Evolutionary conservation across 192 early-diverging fungal genomes (phyloP).

Genomic region (Jimgerdemannia lactiflua): DNA sequence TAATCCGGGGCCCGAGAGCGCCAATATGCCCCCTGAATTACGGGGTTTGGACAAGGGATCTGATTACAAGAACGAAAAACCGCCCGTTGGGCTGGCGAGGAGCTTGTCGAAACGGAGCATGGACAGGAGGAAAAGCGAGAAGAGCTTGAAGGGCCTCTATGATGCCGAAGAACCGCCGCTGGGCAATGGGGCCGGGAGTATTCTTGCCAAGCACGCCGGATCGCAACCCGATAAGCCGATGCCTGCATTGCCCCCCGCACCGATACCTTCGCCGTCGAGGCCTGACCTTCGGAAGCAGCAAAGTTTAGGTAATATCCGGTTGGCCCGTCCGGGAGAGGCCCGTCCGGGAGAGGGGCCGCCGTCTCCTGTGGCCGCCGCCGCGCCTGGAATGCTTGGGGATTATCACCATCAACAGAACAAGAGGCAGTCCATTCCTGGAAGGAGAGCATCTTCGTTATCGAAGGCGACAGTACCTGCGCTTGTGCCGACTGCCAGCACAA

Average conservation of each 20-base stretch:
- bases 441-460: not conserved
- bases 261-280: not conserved
- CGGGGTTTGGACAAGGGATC: not conserved
- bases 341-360: not conserved
- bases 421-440: not conserved
- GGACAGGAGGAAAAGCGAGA: conserved; percentile 21
- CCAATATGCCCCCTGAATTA: not conserved
- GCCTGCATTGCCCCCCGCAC: not conserved
- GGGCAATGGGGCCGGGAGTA: not conserved
- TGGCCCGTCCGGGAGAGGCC: not conserved
- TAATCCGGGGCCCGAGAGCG: not conserved
- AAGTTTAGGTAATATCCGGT: not conserved
- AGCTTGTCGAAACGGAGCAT: conserved; percentile 22
- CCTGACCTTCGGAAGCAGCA: not conserved
- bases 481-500: not conserved
- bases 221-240: not conserved
- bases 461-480: not conserved
- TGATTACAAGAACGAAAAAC: not conserved
- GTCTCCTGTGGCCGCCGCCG: too few relatives aligned
- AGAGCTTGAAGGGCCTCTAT: conserved; percentile 9
- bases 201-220: not conserved
- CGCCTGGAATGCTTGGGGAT: not conserved
- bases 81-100: conserved; percentile 14
- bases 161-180: not conserved
- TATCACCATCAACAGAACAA: not conserved